Conservation (phyloP, 495 filamentous ascomycete species). For the Cladorrhinum samala region DNA sequence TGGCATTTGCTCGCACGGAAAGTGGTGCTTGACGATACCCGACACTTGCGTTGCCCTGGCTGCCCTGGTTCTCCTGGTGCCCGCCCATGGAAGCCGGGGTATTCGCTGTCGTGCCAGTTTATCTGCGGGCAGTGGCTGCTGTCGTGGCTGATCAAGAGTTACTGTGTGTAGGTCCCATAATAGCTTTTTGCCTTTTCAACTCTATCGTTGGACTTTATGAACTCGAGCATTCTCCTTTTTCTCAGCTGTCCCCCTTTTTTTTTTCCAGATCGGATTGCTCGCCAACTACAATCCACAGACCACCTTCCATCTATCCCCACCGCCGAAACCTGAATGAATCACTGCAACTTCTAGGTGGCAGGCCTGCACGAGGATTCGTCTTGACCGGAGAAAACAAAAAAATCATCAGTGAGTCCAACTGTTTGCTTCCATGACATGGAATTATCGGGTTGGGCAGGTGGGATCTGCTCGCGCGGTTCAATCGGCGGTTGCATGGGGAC, state of each 20-base stretch:
- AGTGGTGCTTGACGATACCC: conserved; percentile 8
- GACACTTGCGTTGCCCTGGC: conserved; percentile 8
- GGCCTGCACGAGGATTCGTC: background rate
- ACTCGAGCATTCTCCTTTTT: background rate
- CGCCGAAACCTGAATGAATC: too few relatives aligned
- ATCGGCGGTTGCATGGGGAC: background rate
- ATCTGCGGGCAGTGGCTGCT: conserved; percentile 14
- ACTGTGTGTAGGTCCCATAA: too few relatives aligned
- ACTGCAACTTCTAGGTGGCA: conserved; percentile 5
- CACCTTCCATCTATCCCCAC: background rate
- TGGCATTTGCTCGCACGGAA: conserved; percentile 6
- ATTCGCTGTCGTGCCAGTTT: conserved; percentile 10
- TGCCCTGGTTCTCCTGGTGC: conserved; percentile 1
- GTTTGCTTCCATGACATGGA: too few relatives aligned
- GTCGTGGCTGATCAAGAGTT: conserved; percentile 9
- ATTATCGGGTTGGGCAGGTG: too few relatives aligned
- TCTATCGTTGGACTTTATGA: conserved; percentile 3
- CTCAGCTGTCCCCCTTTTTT: background rate
- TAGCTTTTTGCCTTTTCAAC: background rate
- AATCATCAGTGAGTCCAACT: too few relatives aligned
- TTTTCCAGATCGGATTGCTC: too few relatives aligned
- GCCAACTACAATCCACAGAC: background rate
- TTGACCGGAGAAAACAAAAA: background rate
- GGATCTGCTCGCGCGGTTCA: too few relatives aligned
- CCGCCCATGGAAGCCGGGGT: conserved; percentile 3